Conservation (phyloP, 2,329 filamentous ascomycete species). For the Fusarium udum region DNA sequence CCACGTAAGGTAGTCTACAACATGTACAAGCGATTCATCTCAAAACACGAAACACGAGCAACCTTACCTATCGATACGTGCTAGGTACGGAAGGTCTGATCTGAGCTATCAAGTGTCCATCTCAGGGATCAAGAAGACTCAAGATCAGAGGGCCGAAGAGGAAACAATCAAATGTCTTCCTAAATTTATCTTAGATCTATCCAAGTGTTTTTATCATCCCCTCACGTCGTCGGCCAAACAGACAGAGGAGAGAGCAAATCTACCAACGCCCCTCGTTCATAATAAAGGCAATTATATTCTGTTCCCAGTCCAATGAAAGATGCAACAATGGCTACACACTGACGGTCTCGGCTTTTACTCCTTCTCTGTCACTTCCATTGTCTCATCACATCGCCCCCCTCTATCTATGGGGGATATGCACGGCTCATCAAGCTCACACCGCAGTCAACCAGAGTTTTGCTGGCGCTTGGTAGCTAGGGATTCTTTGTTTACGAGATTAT, state of each 20-base stretch:
- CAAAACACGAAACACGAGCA: constrained; percentile 25
- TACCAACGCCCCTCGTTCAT: background rate
- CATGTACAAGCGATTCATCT: constrained; percentile 9
- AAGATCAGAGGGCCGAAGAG: background rate
- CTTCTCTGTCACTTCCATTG: constrained; percentile 15
- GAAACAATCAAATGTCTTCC: background rate
- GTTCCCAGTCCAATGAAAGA: constrained; percentile 2
- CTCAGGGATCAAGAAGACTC: background rate
- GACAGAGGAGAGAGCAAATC: background rate
- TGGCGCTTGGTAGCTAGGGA: background rate
- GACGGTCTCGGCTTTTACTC: constrained; percentile 13
- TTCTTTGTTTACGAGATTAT: constrained; percentile 26
- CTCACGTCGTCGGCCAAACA: background rate
- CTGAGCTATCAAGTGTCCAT: background rate
- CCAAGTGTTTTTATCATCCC: too few species aligned
- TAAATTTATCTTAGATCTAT: background rate
- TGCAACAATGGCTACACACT: constrained; percentile 6
- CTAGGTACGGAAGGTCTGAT: background rate
- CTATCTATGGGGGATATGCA: constrained; percentile 1
- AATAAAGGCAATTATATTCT: background rate
- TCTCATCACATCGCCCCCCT: constrained; percentile 21
- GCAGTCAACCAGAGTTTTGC: constrained; percentile 9
- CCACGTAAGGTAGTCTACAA: constrained; percentile 32
- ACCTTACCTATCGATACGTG: background rate
- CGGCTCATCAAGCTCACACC: constrained; percentile 11